Percentiles rank a stretch among this genome's conserved stretches.
These are phyloP conservation scores for Cystobasidium tubakii DNA, from an alignment of 768 basidiomycete genomes.

Conservation along the genomic window DNA sequence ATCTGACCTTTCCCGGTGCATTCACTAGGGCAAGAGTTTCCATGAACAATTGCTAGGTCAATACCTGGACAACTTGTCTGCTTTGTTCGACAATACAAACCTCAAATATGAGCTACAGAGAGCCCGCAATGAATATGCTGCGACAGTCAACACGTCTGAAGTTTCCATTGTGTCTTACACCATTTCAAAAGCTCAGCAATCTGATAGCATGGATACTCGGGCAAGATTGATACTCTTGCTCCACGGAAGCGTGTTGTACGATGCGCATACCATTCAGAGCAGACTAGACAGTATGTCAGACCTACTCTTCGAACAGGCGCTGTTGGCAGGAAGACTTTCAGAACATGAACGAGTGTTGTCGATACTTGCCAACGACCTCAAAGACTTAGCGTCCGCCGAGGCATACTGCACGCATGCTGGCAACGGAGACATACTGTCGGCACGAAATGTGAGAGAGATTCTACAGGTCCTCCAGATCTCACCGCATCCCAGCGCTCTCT, in stretches of 20 bases:
- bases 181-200: background rate
- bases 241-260: conserved; percentile 52
- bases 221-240: conserved; percentile 24
- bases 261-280: conserved; percentile 54
- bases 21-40: conserved; percentile 28
- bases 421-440: conserved; percentile 58
- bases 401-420: conserved; percentile 78
- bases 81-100: conserved; percentile 15
- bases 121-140: conserved; percentile 10
- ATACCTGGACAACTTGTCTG: conserved; percentile 35
- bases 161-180: background rate
- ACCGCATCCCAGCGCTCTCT: conserved; percentile 13
- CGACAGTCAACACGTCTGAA: background rate
- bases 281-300: conserved; percentile 55
- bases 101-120: conserved; percentile 1
- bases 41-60: conserved; percentile 42
- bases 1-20: background rate
- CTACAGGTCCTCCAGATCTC: background rate
- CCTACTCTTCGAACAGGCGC: conserved; percentile 67
- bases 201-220: conserved; percentile 37
- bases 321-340: conserved; percentile 68
- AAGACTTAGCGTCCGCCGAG: conserved; percentile 72
- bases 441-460: conserved; percentile 49
- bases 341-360: conserved; percentile 63
- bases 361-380: conserved; percentile 63